Conservation (phyloP, 225 moss, liverwort and hornwort species). For the Pseudisothecium myosuroides region DNA sequence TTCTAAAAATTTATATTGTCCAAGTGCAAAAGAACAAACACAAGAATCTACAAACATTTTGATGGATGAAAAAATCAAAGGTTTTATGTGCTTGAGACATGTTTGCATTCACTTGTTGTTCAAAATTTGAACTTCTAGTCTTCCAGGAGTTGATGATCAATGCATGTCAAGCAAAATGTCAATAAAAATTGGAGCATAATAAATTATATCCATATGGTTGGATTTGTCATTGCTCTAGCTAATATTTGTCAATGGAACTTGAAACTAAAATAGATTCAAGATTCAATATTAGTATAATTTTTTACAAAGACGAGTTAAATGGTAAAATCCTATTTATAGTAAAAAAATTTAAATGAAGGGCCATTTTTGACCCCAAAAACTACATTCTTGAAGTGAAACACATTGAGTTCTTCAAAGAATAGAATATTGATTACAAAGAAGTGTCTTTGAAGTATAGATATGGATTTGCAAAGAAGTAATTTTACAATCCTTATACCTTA, state of each 20-base stretch:
- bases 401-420: neutral
- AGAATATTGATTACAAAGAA: no score
- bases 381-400: neutral
- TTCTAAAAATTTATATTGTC: neutral
- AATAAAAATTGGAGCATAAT: neutral
- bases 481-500: neutral
- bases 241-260: neutral
- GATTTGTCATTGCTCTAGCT: neutral
- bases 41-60: neutral
- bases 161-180: neutral
- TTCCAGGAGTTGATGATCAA: rapidly evolving
- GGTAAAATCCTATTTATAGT: neutral
- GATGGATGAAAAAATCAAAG: no score
- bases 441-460: no score
- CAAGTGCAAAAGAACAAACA: no score
- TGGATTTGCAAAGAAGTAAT: neutral
- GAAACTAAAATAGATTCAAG: neutral
- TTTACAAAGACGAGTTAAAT: neutral
- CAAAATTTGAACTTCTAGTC: neutral
- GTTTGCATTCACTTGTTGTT: neutral
- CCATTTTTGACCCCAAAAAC: neutral
- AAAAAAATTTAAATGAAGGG: neutral
- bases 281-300: neutral
- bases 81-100: no score
- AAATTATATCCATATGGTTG: neutral